Conservation (phyloP, 768 basidiomycete species). For the Boletellus ananiceps region DNA sequence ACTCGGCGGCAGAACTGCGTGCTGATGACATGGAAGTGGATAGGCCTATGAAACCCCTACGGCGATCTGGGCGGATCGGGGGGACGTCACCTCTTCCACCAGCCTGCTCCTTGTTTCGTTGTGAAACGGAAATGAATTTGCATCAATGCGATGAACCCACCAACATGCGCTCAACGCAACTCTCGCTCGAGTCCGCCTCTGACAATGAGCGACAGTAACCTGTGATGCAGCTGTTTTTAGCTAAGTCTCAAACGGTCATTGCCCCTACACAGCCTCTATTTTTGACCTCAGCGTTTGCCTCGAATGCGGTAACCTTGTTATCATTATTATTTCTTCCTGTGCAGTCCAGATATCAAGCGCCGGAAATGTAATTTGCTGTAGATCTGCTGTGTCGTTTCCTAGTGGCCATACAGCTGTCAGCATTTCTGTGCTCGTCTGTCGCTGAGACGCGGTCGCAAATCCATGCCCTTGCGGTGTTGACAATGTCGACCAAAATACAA, state of each 20-base stretch:
- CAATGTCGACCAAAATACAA: constrained; percentile 31
- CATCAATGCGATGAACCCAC: constrained; percentile 20
- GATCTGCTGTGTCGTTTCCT: constrained; percentile 20
- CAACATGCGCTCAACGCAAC: constrained; percentile 19
- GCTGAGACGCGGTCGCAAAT: constrained; percentile 30
- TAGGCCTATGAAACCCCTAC: constrained; percentile 36
- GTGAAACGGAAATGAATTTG: constrained; percentile 32
- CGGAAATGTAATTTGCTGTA: constrained; percentile 27
- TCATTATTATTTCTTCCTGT: constrained; percentile 5
- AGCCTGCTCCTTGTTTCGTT: constrained; percentile 21
- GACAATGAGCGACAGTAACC: constrained; percentile 25
- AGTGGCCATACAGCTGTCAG: constrained; percentile 25
- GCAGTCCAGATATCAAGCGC: constrained; percentile 19
- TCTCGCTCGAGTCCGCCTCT: constrained; percentile 16
- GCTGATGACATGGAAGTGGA: constrained; percentile 28
- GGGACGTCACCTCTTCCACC: constrained; percentile 24
- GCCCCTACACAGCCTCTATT: constrained; percentile 15
- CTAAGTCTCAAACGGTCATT: constrained; percentile 19
- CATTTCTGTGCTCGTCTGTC: constrained; percentile 12
- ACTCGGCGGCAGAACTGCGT: constrained; percentile 21
- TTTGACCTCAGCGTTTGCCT: constrained; percentile 18
- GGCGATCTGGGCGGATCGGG: constrained; percentile 30
- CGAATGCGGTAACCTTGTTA: constrained; percentile 16
- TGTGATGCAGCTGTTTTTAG: constrained; percentile 20
- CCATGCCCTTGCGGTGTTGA: constrained; percentile 23